Conservation (phyloP, 2,329 filamentous ascomycete genomes). For the Clonostachys solani region DNA sequence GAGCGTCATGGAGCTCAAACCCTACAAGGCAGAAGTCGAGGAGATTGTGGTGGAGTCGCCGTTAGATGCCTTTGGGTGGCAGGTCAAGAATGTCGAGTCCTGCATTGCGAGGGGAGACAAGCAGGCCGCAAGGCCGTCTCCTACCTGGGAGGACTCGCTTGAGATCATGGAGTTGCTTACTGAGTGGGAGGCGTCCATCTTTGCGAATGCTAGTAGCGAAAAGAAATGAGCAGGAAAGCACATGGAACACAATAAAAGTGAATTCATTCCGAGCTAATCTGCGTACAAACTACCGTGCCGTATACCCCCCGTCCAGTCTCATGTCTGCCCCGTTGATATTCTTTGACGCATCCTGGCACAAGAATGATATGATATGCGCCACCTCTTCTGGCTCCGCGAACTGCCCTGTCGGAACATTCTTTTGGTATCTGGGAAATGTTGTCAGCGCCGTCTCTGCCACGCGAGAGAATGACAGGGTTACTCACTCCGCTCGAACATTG, state of each 20-base stretch:
- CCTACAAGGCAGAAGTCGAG: constrained; percentile 7
- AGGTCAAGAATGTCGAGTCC: constrained; percentile 15
- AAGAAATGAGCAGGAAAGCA: too few species aligned
- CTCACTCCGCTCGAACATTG: constrained; percentile 4
- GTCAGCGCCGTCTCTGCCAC: background rate
- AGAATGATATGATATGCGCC: constrained; percentile 4
- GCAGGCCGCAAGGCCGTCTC: constrained; percentile 13
- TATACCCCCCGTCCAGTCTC: constrained; percentile 7
- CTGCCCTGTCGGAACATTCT: constrained; percentile 5
- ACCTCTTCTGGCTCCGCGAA: constrained; percentile 7
- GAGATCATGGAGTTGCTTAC: constrained; percentile 17
- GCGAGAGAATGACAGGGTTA: background rate
- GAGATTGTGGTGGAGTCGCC: constrained; percentile 12
- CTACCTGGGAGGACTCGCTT: constrained; percentile 13
- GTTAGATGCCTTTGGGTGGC: constrained; percentile 15
- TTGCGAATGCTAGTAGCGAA: background rate
- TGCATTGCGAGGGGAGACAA: constrained; percentile 8
- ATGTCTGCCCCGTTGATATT: constrained; percentile 6
- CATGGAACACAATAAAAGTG: too few species aligned
- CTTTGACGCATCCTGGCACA: constrained; percentile 5
- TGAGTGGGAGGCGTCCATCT: constrained; percentile 13
- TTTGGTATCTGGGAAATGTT: constrained; percentile 1
- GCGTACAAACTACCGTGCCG: constrained; percentile 1
- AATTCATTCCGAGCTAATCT: too few species aligned
- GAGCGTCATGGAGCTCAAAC: too few species aligned